Evolutionary conservation across 345 rosid genomes (phyloP), one percentile per base, ranked within the genome.

Genomic region (Angophora floribunda): DNA sequence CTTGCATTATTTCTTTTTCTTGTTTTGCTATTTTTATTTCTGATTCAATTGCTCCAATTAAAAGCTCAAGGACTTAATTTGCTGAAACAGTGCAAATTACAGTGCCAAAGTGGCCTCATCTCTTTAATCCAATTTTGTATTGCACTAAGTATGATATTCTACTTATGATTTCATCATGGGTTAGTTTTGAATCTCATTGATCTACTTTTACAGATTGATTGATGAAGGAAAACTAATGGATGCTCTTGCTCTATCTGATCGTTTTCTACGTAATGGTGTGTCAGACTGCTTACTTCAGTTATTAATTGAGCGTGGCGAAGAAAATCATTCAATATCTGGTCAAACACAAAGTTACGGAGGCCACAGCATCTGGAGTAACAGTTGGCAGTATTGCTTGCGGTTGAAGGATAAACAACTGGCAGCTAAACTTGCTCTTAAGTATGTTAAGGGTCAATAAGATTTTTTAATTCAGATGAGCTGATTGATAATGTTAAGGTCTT

Each of bases 231-330:
- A 97, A 90, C 91, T 96, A 78, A 93, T 93, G 95, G 99, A 97
- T 94, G 99, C 99, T 85, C 96, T 96, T 90, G 99, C 99, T 91
- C 96, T 96, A 90, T 97, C 99, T 32, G 99, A 97, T 91, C 99
- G 99, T 63, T 97, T 96, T 92, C 91, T 97, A 89, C 95, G 94
- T 59, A 94, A 94, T 93, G 99, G 99, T 86, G 95, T 99, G 89
- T 96, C 99, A 67, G 99, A 97, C 92, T 91, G 75, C 87, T 94
- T 97, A 87, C 99, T 97, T 90, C 96, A 95, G 92, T 93, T 96
- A 86, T 95, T 97, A 82, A 95, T 97, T 88, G 96, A 94, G 92
- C 91, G 91, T 85, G 94, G 95, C 32, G 99, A 96, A 89, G 98
- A 94, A 91, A 93, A 86, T 91, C 93, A 91, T 89, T 88, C 94